A percentile compares a stretch with the other conserved stretches of the same genome.
These are phyloP conservation scores for Cymbidium sinense DNA, from an alignment of 106 monocot genomes.

Conservation along the genomic window DNA sequence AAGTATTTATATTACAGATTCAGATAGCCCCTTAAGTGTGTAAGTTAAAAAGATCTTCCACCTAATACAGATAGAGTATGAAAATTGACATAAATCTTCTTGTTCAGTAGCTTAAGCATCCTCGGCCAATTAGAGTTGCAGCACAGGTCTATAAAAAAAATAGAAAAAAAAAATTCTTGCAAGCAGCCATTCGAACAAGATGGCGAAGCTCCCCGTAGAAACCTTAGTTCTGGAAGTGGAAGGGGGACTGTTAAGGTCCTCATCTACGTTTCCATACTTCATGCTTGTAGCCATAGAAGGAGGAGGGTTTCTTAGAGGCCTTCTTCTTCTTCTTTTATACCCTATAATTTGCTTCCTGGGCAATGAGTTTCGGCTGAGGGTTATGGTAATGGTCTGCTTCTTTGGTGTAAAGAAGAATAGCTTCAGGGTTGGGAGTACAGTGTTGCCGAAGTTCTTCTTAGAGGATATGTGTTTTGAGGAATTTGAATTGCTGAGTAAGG, in stretches of 20 bases:
- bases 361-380: slow-evolving; percentile 14
- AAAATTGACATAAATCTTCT: background rate
- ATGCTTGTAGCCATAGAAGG: slow-evolving; percentile 78
- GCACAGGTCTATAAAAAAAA: background rate
- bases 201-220: slow-evolving; percentile 10
- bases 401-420: slow-evolving; percentile 30
- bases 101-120: background rate
- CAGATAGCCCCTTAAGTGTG: background rate
- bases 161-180: background rate
- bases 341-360: slow-evolving; percentile 33
- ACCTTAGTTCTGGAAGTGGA: slow-evolving; percentile 56
- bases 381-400: slow-evolving; percentile 63
- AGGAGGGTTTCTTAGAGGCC: slow-evolving; percentile 45
- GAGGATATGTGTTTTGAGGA: slow-evolving; percentile 54
- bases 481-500: slow-evolving; percentile 26
- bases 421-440: slow-evolving; percentile 43
- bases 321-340: slow-evolving; percentile 50
- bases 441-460: slow-evolving; percentile 58
- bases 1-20: background rate
- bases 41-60: background rate
- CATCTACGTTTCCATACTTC: slow-evolving; percentile 71
- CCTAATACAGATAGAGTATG: background rate
- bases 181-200: background rate
- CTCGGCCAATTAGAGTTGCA: background rate
- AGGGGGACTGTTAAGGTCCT: slow-evolving; percentile 37